Percentiles rank a stretch among this genome's conserved stretches.
phyloP scores from a whole-genome alignment of 176 grass and related monocot genomes.

The Echinochloa phyllopogon region DNA sequence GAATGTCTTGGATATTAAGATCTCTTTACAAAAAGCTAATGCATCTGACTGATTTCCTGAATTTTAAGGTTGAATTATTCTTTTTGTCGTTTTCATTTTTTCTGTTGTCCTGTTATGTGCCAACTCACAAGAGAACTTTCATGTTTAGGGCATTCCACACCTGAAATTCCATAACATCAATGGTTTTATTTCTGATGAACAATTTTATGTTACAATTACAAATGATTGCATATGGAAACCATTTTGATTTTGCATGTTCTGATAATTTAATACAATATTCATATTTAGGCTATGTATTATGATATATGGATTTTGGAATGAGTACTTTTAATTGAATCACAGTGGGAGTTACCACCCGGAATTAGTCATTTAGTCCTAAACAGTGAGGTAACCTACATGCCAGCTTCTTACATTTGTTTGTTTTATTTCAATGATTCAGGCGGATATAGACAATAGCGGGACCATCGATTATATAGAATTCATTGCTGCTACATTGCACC shows the following conservation, averaged over 20 bases:
- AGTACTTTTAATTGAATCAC: not conserved
- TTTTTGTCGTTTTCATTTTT: not conserved
- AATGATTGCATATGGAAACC: not conserved
- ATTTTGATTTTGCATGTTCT: constrained; percentile 6
- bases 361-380: not conserved
- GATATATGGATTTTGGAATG: constrained; percentile 2
- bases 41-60: not conserved
- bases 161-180: constrained; percentile 13
- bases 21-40: constrained; percentile 21
- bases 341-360: not conserved
- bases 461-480: constrained; percentile 77
- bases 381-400: not conserved
- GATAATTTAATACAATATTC: not conserved
- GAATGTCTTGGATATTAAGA: constrained; percentile 5
- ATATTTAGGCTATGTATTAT: not conserved
- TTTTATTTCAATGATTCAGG: constrained; percentile 55
- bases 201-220: not conserved
- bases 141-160: constrained; percentile 1
- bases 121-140: not conserved
- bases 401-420: constrained; percentile 28
- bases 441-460: constrained; percentile 68
- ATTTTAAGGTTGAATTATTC: not conserved
- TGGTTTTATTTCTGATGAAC: constrained; percentile 20
- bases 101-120: constrained; percentile 13
- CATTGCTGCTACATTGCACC: constrained; percentile 69